These are phyloP conservation scores for Abortiporus biennis DNA, from an alignment of 1,284 basidiomycete species.

Conservation along the genomic window DNA sequence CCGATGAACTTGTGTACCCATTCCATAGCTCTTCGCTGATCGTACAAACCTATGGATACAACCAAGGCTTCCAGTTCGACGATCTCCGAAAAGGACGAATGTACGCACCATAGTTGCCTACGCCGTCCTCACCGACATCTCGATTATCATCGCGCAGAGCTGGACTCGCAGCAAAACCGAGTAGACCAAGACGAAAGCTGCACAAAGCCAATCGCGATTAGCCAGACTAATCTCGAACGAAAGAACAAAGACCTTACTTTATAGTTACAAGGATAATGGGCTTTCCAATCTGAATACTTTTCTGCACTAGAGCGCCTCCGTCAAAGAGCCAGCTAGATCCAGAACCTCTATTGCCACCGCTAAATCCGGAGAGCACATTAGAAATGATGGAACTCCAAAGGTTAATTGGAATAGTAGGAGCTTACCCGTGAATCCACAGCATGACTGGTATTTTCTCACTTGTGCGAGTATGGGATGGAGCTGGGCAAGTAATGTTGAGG, in stretches of 20 bases:
- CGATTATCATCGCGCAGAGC: constrained; percentile 61
- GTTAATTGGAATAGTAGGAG: constrained; percentile 9
- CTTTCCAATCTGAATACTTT: constrained; percentile 52
- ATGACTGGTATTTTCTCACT: constrained; percentile 61
- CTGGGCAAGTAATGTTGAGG: constrained; percentile 71
- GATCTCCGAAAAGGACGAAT: constrained; percentile 1
- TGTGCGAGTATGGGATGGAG: constrained; percentile 46
- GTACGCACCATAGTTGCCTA: constrained; percentile 64
- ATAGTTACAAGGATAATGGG: constrained; percentile 68
- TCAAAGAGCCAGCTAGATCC: constrained; percentile 75
- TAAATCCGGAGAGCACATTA: constrained; percentile 21
- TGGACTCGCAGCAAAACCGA: constrained; percentile 64
- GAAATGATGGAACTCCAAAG: constrained; percentile 8
- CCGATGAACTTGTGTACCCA: constrained; percentile 64
- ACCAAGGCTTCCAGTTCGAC: constrained; percentile 4
- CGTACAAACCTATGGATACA: constrained; percentile 46
- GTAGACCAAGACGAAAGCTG: constrained; percentile 70
- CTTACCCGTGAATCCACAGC: constrained; percentile 76
- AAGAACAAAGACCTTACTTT: constrained; percentile 45
- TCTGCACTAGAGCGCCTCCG: constrained; percentile 60
- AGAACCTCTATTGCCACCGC: constrained; percentile 63
- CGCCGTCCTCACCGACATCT: constrained; percentile 56
- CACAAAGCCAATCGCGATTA: constrained; percentile 13
- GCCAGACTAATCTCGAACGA: constrained; percentile 10
- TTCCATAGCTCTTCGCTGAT: constrained; percentile 64